A percentile compares a stretch with the other conserved stretches of the same genome.
These are phyloP conservation scores for Tylopilus plumbeoviolaceoides DNA, from an alignment of 768 basidiomycete genomes.

Conservation along the genomic window DNA sequence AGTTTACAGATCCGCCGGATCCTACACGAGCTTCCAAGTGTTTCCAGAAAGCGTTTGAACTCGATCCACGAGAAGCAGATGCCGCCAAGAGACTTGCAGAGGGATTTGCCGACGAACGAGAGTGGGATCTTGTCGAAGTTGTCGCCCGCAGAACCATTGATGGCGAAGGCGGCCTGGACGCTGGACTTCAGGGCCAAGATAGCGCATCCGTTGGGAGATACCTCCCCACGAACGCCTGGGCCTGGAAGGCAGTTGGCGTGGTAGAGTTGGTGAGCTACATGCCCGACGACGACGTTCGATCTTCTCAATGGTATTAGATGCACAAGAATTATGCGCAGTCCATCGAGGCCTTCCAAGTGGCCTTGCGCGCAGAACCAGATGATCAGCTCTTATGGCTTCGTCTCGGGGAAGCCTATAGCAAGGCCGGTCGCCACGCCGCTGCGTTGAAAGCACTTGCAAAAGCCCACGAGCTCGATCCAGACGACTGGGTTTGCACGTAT, in stretches of 20 bases:
- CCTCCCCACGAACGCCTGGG: conserved; percentile 86
- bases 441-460: conserved; percentile 81
- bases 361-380: conserved; percentile 70
- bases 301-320: conserved; percentile 39
- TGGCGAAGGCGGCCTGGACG: conserved; percentile 80
- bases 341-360: conserved; percentile 82
- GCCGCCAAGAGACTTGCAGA: conserved; percentile 83
- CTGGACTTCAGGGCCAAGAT: conserved; percentile 46
- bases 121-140: conserved; percentile 95
- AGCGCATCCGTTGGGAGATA: conserved; percentile 42
- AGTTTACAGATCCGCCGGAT: conserved; percentile 68
- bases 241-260: conserved; percentile 94
- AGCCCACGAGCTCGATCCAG: conserved; percentile 67
- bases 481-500: conserved; percentile 81
- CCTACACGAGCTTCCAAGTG: conserved; percentile 86
- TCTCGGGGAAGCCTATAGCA: conserved; percentile 87
- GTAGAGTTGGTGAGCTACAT: conserved; percentile 73
- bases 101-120: conserved; percentile 87
- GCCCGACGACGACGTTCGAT: neutral
- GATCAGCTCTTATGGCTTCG: conserved; percentile 86
- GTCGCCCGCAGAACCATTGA: conserved; percentile 92
- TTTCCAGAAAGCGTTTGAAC: conserved; percentile 97
- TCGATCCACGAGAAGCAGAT: conserved; percentile 83
- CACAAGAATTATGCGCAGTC: conserved; percentile 67
- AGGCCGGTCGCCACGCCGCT: conserved; percentile 83